A percentile compares a stretch with the other conserved stretches of the same genome.
Conservation (phyloP, 805 yeast genomes). For the Tetrapisispora arboricola region DNA sequence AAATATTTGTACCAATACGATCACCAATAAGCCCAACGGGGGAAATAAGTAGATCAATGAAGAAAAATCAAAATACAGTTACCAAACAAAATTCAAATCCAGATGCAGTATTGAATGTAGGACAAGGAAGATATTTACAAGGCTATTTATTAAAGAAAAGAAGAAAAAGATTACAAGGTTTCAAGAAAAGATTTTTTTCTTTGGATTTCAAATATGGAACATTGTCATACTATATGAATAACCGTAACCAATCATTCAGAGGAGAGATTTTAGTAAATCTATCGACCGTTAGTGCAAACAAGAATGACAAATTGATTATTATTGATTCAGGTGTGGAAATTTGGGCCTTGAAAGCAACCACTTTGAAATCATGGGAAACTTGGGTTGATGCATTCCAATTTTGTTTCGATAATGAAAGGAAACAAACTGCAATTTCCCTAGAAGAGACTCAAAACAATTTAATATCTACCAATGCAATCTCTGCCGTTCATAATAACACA, state of each 20-base stretch:
- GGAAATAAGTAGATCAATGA: background rate
- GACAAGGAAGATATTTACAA: slow-evolving; percentile 59
- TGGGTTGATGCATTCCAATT: slow-evolving; percentile 76
- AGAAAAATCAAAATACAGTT: background rate
- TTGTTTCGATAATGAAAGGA: slow-evolving; percentile 15
- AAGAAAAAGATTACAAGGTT: slow-evolving; percentile 78
- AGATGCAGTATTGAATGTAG: slow-evolving; percentile 14
- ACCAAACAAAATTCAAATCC: slow-evolving; percentile 7
- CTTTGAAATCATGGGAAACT: slow-evolving; percentile 52
- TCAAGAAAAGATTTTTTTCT: slow-evolving; percentile 72
- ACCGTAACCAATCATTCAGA: slow-evolving; percentile 55
- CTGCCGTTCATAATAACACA: slow-evolving; percentile 1
- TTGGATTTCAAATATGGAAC: slow-evolving; percentile 76
- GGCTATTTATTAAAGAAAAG: slow-evolving; percentile 73
- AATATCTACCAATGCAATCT: background rate
- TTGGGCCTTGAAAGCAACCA: slow-evolving; percentile 74
- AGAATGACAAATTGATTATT: slow-evolving; percentile 54
- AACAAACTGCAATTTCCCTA: background rate
- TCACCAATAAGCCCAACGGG: background rate
- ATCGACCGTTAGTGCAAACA: slow-evolving; percentile 74
- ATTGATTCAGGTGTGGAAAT: slow-evolving; percentile 93
- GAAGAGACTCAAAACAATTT: background rate
- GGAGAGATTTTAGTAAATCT: slow-evolving; percentile 86
- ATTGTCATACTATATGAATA: slow-evolving; percentile 67
- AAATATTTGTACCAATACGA: background rate